phyloP scores from a whole-genome alignment of 1,284 basidiomycete genomes.

The Pascua sp. region DNA sequence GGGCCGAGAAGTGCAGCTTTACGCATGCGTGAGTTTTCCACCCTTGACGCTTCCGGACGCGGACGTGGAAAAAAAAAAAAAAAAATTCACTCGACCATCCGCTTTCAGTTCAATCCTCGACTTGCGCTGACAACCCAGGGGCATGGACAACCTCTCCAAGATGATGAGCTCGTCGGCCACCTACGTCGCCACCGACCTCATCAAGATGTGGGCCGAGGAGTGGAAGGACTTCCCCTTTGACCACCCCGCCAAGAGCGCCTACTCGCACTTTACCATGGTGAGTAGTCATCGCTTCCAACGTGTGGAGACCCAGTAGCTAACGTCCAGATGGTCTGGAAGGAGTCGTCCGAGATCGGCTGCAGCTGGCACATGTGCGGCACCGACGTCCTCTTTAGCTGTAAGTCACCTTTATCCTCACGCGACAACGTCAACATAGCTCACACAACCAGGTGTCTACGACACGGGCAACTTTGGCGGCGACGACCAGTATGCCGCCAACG shows the following conservation, averaged over 20 bases:
- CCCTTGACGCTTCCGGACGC: too few species aligned
- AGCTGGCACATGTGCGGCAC: slow-evolving; percentile 13
- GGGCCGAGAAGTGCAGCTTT: too few species aligned
- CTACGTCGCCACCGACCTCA: background rate
- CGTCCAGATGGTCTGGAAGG: slow-evolving; percentile 40
- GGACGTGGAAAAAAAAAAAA: too few species aligned
- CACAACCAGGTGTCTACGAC: slow-evolving; percentile 1
- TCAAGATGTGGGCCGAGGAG: slow-evolving; percentile 7
- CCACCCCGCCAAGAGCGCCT: slow-evolving; percentile 16
- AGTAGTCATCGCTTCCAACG: too few species aligned
- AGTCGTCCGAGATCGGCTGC: slow-evolving; percentile 37
- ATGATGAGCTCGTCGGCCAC: background rate
- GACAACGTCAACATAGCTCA: background rate
- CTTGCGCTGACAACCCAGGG: background rate
- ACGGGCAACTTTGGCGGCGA: background rate
- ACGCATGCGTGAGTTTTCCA: too few species aligned
- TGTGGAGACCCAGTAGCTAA: too few species aligned
- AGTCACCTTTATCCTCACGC: background rate
- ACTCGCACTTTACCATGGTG: background rate
- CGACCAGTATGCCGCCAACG: too few species aligned
- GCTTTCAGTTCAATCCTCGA: too few species aligned
- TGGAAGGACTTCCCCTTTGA: slow-evolving; percentile 17
- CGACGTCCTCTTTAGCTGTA: background rate
- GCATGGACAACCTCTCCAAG: slow-evolving; percentile 6
- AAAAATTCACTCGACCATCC: too few species aligned